phyloP scores from a whole-genome alignment of 2,329 filamentous ascomycete genomes.

The Aspergillus fischeri region DNA sequence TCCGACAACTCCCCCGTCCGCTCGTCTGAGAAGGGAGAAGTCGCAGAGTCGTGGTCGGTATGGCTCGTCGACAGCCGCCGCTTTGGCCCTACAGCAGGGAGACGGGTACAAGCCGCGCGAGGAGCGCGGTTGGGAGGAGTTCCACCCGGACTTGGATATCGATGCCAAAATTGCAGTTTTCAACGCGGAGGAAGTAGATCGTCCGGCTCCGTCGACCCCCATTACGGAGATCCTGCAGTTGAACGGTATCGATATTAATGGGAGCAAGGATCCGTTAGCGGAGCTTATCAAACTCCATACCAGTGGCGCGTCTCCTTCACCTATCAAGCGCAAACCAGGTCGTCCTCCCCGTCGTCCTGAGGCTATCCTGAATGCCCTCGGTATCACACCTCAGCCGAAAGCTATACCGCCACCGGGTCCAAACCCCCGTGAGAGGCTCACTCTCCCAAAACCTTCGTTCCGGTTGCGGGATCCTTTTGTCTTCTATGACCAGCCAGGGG shows the following conservation, averaged over 20 bases:
- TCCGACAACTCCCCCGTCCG: conserved; percentile 36
- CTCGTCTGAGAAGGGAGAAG: conserved; percentile 40
- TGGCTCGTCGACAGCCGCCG: conserved; percentile 77
- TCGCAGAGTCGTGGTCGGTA: conserved; percentile 60
- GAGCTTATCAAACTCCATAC: conserved; percentile 40
- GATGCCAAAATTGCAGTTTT: conserved; percentile 75
- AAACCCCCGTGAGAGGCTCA: conserved; percentile 47
- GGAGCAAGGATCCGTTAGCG: conserved; percentile 33
- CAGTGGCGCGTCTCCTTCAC: conserved; percentile 35
- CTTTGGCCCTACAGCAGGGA: conserved; percentile 81
- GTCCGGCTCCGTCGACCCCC: conserved; percentile 53
- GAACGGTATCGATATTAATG: conserved; percentile 24
- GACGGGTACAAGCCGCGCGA: conserved; percentile 97
- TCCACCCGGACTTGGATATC: conserved; percentile 91
- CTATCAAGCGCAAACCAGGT: conserved; percentile 58
- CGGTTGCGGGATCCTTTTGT: conserved; percentile 44
- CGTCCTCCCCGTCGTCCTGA: conserved; percentile 61
- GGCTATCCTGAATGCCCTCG: conserved; percentile 57
- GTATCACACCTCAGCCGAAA: conserved; percentile 55
- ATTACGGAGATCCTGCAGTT: conserved; percentile 28
- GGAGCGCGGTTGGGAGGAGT: conserved; percentile 96
- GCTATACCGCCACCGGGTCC: conserved; percentile 46
- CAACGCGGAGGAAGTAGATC: conserved; percentile 79
- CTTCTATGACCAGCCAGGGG: conserved; percentile 70
- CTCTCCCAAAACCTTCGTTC: conserved; percentile 47